Evolutionary conservation across 225 moss, liverwort and hornwort species (phyloP).

Genomic region (Physcomitrellopsis africana): DNA sequence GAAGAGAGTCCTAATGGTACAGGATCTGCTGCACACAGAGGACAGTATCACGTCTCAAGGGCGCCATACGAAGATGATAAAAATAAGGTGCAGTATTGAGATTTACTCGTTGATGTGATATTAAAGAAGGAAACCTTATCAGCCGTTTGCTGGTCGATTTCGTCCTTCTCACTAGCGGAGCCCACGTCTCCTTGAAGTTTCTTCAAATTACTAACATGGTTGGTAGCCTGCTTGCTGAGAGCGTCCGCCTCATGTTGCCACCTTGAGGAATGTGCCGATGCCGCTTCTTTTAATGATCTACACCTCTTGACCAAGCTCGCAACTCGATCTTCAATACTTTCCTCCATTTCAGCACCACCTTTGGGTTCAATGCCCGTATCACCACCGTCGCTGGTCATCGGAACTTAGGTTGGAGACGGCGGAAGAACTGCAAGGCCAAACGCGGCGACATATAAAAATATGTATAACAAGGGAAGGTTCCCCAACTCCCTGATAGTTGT

Average conservation of each 20-base stretch:
- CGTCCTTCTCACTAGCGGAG: conserved; percentile 44
- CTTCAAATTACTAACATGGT: conserved; percentile 28
- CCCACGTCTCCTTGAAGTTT: conserved; percentile 36
- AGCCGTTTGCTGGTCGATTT: conserved; percentile 43
- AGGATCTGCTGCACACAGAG: background rate
- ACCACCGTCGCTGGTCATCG: conserved; percentile 40
- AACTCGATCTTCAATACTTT: conserved; percentile 34
- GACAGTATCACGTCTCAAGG: background rate
- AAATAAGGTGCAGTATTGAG: background rate
- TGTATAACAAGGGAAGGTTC: background rate
- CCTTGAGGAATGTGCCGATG: conserved; percentile 38
- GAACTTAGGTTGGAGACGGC: conserved; percentile 29
- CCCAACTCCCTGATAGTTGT: background rate
- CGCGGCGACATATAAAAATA: background rate
- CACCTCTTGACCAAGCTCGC: conserved; percentile 35
- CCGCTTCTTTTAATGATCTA: conserved; percentile 40
- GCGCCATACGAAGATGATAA: background rate
- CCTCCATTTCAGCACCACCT: conserved; percentile 31
- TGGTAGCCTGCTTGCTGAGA: conserved; percentile 45
- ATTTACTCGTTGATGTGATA: background rate
- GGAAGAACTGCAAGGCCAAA: conserved; percentile 12
- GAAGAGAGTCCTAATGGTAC: background rate
- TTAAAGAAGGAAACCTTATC: conserved; percentile 37
- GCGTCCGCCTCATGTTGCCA: conserved; percentile 44
- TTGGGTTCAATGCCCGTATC: conserved; percentile 31